Conservation (phyloP, 2,329 filamentous ascomycete species). For the Trichoderma lentiforme region DNA sequence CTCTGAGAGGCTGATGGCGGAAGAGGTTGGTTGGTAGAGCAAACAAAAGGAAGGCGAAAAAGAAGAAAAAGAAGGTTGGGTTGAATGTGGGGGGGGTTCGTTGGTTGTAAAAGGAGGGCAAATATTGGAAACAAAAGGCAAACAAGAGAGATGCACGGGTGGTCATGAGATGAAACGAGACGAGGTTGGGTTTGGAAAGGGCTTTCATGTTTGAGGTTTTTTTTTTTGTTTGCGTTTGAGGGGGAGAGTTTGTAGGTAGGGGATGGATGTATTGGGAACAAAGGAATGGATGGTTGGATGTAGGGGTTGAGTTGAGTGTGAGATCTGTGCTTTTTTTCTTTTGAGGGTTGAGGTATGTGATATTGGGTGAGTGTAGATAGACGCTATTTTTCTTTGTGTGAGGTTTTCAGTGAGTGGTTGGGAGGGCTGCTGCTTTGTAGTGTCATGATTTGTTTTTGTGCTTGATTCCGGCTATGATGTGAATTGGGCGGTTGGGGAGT, state of each 20-base stretch:
- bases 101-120: not conserved
- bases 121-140: not conserved
- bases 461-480: not conserved
- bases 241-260: not conserved
- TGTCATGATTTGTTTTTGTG: too few species aligned
- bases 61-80: not conserved
- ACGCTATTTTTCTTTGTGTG: not conserved
- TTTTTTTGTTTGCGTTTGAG: not conserved
- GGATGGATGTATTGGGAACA: not conserved
- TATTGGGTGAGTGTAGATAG: not conserved
- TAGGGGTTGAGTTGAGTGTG: not conserved
- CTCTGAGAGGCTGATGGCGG: too few species aligned
- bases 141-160: not conserved
- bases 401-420: not conserved
- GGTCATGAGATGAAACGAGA: not conserved
- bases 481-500: not conserved
- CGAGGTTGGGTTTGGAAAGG: not conserved
- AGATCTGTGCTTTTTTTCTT: not conserved
- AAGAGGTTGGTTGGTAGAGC: not conserved
- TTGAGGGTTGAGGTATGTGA: not conserved
- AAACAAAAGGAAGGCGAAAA: not conserved
- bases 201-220: not conserved
- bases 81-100: not conserved
- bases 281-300: not conserved
- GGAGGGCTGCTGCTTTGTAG: not conserved